phyloP scores from a whole-genome alignment of 768 basidiomycete genomes.

The Xerocomellus amylosporus region DNA sequence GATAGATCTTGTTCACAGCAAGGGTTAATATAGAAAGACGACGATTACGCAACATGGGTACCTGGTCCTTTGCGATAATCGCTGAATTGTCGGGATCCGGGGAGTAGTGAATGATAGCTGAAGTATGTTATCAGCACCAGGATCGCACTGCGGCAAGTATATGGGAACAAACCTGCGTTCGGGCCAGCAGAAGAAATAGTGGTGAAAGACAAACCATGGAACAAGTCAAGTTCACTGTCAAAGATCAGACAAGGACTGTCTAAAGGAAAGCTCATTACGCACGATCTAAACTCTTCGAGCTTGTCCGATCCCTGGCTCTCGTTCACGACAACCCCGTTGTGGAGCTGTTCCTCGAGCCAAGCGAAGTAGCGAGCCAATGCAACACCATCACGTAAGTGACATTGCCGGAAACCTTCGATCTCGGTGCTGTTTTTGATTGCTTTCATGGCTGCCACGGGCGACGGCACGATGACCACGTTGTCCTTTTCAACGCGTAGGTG shows the following conservation, averaged over 20 bases:
- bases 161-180: constrained; percentile 67
- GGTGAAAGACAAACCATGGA: constrained; percentile 84
- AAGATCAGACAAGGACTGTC: not conserved
- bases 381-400: constrained; percentile 85
- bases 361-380: constrained; percentile 89
- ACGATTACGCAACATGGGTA: constrained; percentile 22
- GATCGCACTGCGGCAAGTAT: not conserved
- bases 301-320: constrained; percentile 81
- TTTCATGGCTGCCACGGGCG: constrained; percentile 78
- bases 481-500: constrained; percentile 37
- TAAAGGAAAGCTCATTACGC: constrained; percentile 29
- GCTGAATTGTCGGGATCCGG: constrained; percentile 75
- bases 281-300: constrained; percentile 81
- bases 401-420: constrained; percentile 84
- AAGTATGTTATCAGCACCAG: not conserved
- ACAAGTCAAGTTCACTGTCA: constrained; percentile 67
- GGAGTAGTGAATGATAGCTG: constrained; percentile 91
- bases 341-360: constrained; percentile 88
- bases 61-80: constrained; percentile 72
- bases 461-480: constrained; percentile 58
- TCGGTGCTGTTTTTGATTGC: constrained; percentile 80
- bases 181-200: constrained; percentile 93
- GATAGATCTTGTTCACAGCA: constrained; percentile 51
- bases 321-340: constrained; percentile 55
- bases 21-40: constrained; percentile 32